These are phyloP conservation scores for Euphorbia pulcherrima DNA, from an alignment of 345 rosid species.

Conservation along the genomic window DNA sequence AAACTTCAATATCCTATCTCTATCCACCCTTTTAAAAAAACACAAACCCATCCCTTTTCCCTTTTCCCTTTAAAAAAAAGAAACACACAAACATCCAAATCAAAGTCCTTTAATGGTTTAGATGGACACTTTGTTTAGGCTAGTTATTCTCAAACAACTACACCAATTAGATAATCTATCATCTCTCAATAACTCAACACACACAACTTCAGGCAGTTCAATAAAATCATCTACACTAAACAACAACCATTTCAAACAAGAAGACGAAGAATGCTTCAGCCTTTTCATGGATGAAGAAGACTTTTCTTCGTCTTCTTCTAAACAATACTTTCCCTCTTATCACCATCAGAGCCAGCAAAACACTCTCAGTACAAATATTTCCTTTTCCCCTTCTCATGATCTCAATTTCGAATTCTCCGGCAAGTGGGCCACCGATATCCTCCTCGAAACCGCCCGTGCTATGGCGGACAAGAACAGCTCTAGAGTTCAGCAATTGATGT, in stretches of 20 bases:
- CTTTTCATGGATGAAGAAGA: conserved; percentile 99
- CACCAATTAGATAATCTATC: conserved; percentile 72
- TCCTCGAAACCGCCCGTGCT: conserved; percentile 60
- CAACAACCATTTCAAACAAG: conserved; percentile 42
- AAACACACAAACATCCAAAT: neutral
- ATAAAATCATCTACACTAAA: conserved; percentile 68
- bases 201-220: conserved; percentile 80
- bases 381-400: conserved; percentile 45
- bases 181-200: conserved; percentile 58
- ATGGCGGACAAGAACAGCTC: conserved; percentile 51
- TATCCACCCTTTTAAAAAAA: conserved; percentile 30
- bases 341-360: conserved; percentile 30
- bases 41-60: conserved; percentile 13
- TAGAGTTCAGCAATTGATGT: conserved; percentile 74
- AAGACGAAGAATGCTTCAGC: conserved; percentile 95
- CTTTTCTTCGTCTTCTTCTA: conserved; percentile 94
- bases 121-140: conserved; percentile 95
- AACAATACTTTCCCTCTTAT: conserved; percentile 39
- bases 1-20: conserved; percentile 34
- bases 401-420: conserved; percentile 61
- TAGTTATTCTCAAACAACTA: conserved; percentile 69
- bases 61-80: neutral
- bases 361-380: conserved; percentile 32
- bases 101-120: conserved; percentile 39
- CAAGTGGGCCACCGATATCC: conserved; percentile 68